Conservation (phyloP, 192 early-diverging fungal species). For the Backusella liffmaniae region DNA sequence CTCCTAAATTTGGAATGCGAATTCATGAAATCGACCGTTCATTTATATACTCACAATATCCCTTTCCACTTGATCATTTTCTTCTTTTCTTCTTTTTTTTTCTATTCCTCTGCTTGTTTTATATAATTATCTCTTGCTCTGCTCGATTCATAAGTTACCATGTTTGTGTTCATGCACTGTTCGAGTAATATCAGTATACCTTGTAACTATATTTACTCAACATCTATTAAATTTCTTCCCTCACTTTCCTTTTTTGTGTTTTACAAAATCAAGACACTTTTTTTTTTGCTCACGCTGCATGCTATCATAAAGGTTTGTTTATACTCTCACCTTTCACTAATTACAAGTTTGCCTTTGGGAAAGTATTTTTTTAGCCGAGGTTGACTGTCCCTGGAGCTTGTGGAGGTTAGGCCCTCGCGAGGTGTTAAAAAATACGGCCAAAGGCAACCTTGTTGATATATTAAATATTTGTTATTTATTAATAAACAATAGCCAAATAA, state of each 20-base stretch:
- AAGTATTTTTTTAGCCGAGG: no score
- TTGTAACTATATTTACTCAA: background rate
- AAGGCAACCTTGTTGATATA: background rate
- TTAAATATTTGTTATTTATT: background rate
- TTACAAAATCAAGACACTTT: no score
- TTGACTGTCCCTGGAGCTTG: no score
- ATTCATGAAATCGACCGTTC: constrained; percentile 1
- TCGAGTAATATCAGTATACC: background rate
- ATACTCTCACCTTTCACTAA: no score
- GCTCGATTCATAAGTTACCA: background rate
- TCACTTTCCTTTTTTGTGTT: no score
- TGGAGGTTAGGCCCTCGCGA: no score
- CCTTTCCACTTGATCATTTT: background rate
- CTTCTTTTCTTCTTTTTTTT: background rate
- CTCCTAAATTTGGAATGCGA: constrained; percentile 7
- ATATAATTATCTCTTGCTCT: background rate
- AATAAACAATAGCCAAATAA: background rate
- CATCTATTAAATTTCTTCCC: no score
- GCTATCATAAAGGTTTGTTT: no score
- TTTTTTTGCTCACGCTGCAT: no score
- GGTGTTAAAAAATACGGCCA: no score
- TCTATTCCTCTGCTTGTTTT: background rate
- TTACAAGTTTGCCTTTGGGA: no score
- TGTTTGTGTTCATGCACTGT: background rate
- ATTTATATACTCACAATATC: background rate